Conservation (phyloP, 2,329 filamentous ascomycete species). For the Elsinoe arachidis region DNA sequence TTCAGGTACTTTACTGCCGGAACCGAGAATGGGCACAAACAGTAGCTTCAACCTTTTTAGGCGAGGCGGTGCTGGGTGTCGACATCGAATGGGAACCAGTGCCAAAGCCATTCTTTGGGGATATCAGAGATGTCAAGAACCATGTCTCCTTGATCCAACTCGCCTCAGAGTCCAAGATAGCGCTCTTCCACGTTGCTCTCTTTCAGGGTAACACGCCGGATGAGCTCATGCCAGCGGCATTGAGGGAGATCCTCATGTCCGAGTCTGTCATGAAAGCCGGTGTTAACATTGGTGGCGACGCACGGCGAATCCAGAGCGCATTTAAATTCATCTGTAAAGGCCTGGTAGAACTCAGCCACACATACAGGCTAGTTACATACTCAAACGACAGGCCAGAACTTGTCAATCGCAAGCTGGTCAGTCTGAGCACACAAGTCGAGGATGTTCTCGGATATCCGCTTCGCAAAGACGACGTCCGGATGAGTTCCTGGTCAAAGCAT, state of each 20-base stretch:
- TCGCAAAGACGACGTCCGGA: slow-evolving; percentile 65
- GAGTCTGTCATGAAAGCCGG: slow-evolving; percentile 63
- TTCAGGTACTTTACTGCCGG: slow-evolving; percentile 70
- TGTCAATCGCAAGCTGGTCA: slow-evolving; percentile 59
- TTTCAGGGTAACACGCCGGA: slow-evolving; percentile 33
- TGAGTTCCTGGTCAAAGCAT: slow-evolving; percentile 62
- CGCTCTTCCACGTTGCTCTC: slow-evolving; percentile 69
- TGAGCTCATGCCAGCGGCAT: slow-evolving; percentile 60
- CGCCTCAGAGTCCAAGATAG: slow-evolving; percentile 66
- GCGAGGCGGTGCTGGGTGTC: slow-evolving; percentile 69
- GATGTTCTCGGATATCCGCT: slow-evolving; percentile 65
- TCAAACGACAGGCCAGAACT: slow-evolving; percentile 43
- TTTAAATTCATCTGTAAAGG: slow-evolving; percentile 58
- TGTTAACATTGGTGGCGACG: slow-evolving; percentile 61
- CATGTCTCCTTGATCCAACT: slow-evolving; percentile 79
- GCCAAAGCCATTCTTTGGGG: slow-evolving; percentile 24
- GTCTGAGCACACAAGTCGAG: slow-evolving; percentile 60
- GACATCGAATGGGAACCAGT: slow-evolving; percentile 72
- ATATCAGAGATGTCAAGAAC: slow-evolving; percentile 42
- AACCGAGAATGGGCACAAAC: slow-evolving; percentile 58
- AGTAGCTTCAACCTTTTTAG: slow-evolving; percentile 56
- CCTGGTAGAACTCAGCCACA: slow-evolving; percentile 71
- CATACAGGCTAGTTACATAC: slow-evolving; percentile 69
- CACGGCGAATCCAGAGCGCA: slow-evolving; percentile 56
- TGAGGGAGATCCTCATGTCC: slow-evolving; percentile 66